A percentile compares a stretch with the other conserved stretches of the same genome.
phyloP scores from a whole-genome alignment of 139 green algal species.

The Tetraselmis striata region DNA sequence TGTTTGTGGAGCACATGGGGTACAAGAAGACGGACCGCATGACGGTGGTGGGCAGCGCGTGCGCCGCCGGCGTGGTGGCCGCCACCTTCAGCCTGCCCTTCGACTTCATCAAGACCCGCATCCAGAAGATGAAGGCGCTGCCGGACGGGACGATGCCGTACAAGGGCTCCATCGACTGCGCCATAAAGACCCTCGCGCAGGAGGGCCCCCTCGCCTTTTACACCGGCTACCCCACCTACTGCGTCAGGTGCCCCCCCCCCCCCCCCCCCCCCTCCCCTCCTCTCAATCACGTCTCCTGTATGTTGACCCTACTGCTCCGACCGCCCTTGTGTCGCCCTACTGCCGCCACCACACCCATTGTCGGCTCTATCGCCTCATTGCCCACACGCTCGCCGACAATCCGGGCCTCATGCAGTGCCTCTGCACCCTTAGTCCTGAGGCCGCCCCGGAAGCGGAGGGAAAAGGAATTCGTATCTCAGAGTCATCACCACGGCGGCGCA shows the following conservation, averaged over 20 bases:
- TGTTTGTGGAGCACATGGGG: background rate
- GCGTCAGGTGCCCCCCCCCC: slow-evolving; percentile 45
- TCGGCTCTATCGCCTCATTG: background rate
- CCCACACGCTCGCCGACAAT: too few relatives aligned
- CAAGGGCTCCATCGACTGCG: slow-evolving; percentile 82
- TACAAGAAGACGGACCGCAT: background rate
- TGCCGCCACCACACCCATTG: background rate
- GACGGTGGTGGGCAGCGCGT: background rate
- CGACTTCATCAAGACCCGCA: slow-evolving; percentile 98
- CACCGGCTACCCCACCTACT: slow-evolving; percentile 94
- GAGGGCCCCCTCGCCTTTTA: slow-evolving; percentile 93
- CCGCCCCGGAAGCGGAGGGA: too few relatives aligned
- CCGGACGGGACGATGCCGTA: slow-evolving; percentile 87
- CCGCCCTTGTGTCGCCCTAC: too few relatives aligned
- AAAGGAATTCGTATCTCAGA: too few relatives aligned
- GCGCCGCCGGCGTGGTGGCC: background rate
- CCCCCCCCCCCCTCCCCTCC: background rate
- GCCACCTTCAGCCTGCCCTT: slow-evolving; percentile 79
- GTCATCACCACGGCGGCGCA: too few relatives aligned
- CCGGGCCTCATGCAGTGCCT: background rate
- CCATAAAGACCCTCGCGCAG: slow-evolving; percentile 59
- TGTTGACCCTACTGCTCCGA: too few relatives aligned
- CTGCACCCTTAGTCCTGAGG: background rate
- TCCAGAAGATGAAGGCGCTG: slow-evolving; percentile 83
- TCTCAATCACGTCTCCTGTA: background rate